A percentile compares a stretch with the other conserved stretches of the same genome.
phyloP scores from a whole-genome alignment of 106 monocot genomes.

The Acorus gramineus region DNA sequence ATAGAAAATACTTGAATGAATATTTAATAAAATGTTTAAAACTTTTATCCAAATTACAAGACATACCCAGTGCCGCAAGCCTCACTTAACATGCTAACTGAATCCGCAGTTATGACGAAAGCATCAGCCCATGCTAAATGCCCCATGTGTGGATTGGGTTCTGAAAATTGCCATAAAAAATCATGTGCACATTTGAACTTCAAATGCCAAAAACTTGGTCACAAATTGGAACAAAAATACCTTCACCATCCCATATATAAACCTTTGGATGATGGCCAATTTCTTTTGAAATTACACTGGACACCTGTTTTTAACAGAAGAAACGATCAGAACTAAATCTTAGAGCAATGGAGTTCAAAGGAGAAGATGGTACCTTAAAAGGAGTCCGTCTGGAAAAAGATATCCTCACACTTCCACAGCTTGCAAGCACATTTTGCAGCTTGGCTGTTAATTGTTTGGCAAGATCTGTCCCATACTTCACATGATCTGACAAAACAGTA shows the following conservation, averaged over 20 bases:
- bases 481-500: slow-evolving; percentile 45
- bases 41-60: background rate
- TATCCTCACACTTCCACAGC: slow-evolving; percentile 90
- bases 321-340: background rate
- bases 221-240: slow-evolving; percentile 19
- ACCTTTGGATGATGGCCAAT: slow-evolving; percentile 67
- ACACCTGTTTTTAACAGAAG: slow-evolving; percentile 25
- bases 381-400: slow-evolving; percentile 96
- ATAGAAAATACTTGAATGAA: background rate
- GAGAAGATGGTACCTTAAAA: slow-evolving; percentile 35
- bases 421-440: slow-evolving; percentile 55
- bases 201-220: too few species aligned
- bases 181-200: too few species aligned
- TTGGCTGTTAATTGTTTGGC: slow-evolving; percentile 57
- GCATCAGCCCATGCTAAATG: slow-evolving; percentile 99
- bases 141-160: slow-evolving; percentile 90
- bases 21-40: background rate
- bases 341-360: background rate
- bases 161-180: slow-evolving; percentile 21
- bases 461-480: slow-evolving; percentile 81
- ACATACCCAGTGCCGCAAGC: slow-evolving; percentile 96
- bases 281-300: slow-evolving; percentile 51
- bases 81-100: slow-evolving; percentile 93
- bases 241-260: slow-evolving; percentile 91
- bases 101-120: slow-evolving; percentile 91